phyloP scores from a whole-genome alignment of 2,329 filamentous ascomycete genomes.

The Celoporthe dispersa region DNA sequence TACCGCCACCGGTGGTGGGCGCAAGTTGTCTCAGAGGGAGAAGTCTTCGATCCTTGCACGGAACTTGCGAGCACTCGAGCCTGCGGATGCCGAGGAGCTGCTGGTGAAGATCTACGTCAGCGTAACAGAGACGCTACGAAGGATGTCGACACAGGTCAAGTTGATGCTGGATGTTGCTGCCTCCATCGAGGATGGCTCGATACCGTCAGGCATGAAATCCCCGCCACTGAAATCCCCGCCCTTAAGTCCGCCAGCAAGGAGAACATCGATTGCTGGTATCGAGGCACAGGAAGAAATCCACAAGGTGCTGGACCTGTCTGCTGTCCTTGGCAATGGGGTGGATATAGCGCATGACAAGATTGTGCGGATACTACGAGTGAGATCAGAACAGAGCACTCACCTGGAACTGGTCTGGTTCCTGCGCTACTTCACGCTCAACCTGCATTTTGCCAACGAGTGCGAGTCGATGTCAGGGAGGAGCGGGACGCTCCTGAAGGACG shows the following conservation, averaged over 20 bases:
- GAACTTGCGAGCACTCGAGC: conserved; percentile 82
- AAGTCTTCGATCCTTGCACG: conserved; percentile 87
- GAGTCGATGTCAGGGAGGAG: conserved; percentile 82
- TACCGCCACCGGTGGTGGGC: conserved; percentile 67
- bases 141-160: conserved; percentile 89
- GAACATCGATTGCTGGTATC: conserved; percentile 44
- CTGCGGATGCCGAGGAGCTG: conserved; percentile 83
- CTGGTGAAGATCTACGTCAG: conserved; percentile 83
- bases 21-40: conserved; percentile 77
- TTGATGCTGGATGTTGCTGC: conserved; percentile 93
- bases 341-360: conserved; percentile 80
- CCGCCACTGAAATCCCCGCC: conserved; percentile 57
- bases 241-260: conserved; percentile 52
- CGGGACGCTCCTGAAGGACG: conserved; percentile 74
- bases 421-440: conserved; percentile 80
- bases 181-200: conserved; percentile 57
- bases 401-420: conserved; percentile 73
- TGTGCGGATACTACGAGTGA: conserved; percentile 75
- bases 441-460: conserved; percentile 84
- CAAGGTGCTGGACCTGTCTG: conserved; percentile 75
- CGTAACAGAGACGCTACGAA: conserved; percentile 82
- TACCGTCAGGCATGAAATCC: conserved; percentile 48
- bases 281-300: conserved; percentile 76
- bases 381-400: conserved; percentile 72
- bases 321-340: conserved; percentile 77